Evolutionary conservation across 2,329 filamentous ascomycete genomes (phyloP).

Genomic region (Furcasterigmium furcatum): DNA sequence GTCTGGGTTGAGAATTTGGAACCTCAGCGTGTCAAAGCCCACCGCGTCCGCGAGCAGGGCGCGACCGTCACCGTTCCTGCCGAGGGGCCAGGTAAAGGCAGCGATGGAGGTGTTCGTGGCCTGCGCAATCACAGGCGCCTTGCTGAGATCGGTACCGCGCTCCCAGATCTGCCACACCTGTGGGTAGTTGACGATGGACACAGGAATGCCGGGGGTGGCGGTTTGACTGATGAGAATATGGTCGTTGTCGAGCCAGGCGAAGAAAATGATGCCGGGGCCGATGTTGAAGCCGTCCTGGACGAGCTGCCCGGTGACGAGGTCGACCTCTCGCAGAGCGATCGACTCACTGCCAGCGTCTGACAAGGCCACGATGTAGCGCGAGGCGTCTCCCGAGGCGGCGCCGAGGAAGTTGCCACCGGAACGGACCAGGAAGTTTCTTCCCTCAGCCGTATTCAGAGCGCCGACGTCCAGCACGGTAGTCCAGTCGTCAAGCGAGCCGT

Average conservation of each 20-base stretch:
- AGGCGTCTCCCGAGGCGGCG: background rate
- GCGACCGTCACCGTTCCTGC: background rate
- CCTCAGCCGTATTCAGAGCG: too few relatives aligned
- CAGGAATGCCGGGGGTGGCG: background rate
- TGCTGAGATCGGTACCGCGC: background rate
- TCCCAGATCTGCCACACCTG: background rate
- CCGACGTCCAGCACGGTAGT: too few relatives aligned
- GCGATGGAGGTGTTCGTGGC: background rate
- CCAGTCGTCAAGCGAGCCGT: too few relatives aligned
- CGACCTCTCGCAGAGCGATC: background rate
- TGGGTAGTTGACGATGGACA: background rate
- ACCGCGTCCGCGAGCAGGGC: background rate
- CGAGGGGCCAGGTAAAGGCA: background rate
- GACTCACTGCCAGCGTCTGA: background rate
- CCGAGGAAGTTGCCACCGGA: background rate
- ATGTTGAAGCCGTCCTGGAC: background rate
- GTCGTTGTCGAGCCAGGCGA: background rate
- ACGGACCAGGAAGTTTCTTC: too few relatives aligned
- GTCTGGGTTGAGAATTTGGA: background rate
- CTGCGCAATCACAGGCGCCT: background rate
- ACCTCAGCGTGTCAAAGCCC: background rate
- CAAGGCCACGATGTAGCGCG: background rate
- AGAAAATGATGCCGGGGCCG: background rate
- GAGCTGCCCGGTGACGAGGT: background rate
- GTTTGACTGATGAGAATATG: background rate